Evolutionary conservation across 2,329 filamentous ascomycete genomes (phyloP).

Genomic region (Arthroderma sp.): DNA sequence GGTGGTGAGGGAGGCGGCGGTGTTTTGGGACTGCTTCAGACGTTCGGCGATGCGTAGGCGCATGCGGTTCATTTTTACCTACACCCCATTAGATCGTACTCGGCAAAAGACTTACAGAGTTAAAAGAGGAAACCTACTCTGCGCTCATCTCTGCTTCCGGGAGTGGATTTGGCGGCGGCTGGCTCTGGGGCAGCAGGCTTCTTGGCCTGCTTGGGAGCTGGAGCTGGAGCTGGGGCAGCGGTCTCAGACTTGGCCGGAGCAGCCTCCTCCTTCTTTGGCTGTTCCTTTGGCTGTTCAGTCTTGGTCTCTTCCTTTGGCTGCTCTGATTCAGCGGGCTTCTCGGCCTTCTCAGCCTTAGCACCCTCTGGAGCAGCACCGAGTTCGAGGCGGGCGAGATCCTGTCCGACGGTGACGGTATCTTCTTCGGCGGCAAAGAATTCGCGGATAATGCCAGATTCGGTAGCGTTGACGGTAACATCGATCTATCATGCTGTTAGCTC

Average conservation of each 20-base stretch:
- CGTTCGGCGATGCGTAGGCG: constrained; percentile 92
- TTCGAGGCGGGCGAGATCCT: constrained; percentile 79
- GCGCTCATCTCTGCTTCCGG: constrained; percentile 74
- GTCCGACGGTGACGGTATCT: constrained; percentile 87
- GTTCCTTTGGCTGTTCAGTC: constrained; percentile 6
- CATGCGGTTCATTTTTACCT: constrained; percentile 99
- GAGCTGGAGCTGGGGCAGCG: neutral
- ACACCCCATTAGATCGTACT: constrained; percentile 5
- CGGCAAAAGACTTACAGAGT: constrained; percentile 7
- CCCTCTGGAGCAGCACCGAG: constrained; percentile 52
- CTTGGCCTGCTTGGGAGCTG: constrained; percentile 18
- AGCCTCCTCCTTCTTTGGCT: constrained; percentile 23
- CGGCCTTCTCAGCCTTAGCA: constrained; percentile 11
- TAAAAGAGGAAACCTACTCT: constrained; percentile 51
- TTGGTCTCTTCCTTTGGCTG: neutral
- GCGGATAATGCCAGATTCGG: constrained; percentile 79
- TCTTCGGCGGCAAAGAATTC: constrained; percentile 87
- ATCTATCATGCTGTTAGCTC: constrained; percentile 47
- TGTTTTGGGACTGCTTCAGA: constrained; percentile 98
- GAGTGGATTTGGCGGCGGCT: constrained; percentile 23
- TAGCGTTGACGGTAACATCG: constrained; percentile 91
- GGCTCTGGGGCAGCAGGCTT: constrained; percentile 18
- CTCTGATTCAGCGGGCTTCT: constrained; percentile 3
- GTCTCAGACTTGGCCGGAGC: neutral
- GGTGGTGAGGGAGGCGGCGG: constrained; percentile 87